Percentiles rank a stretch among this genome's conserved stretches.
Evolutionary conservation across 768 basidiomycete genomes (phyloP).

Genomic region (Dictyophora rubrovolvata): DNA sequence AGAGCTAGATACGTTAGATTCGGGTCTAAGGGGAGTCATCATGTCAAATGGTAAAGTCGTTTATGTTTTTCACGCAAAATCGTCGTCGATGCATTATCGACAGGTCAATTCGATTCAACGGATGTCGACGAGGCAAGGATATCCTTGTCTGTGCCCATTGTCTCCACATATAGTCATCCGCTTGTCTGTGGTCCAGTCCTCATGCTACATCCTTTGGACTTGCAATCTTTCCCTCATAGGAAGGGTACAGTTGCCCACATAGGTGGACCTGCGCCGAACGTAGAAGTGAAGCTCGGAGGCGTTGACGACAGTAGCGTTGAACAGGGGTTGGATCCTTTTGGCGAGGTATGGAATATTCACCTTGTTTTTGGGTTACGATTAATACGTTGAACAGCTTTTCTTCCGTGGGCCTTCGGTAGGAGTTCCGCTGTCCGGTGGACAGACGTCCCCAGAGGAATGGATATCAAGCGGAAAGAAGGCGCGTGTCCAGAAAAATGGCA

Average conservation of each 20-base stretch:
- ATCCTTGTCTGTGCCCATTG: conserved; percentile 66
- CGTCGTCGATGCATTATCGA: neutral
- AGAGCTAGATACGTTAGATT: conserved; percentile 50
- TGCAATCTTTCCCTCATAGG: conserved; percentile 59
- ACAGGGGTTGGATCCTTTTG: conserved; percentile 53
- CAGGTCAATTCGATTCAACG: conserved; percentile 42
- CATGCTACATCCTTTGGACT: conserved; percentile 74
- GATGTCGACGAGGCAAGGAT: conserved; percentile 55
- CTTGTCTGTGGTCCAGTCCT: conserved; percentile 68
- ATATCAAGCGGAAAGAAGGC: conserved; percentile 33
- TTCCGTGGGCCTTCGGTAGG: conserved; percentile 72
- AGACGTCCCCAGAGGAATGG: conserved; percentile 32
- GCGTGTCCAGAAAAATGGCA: conserved; percentile 54
- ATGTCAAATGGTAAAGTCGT: conserved; percentile 55
- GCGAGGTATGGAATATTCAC: conserved; percentile 27
- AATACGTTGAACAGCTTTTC: conserved; percentile 17
- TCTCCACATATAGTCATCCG: conserved; percentile 52
- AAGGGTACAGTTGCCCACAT: conserved; percentile 39
- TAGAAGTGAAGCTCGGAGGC: conserved; percentile 70
- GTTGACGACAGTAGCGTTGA: conserved; percentile 60
- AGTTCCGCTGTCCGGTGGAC: conserved; percentile 26
- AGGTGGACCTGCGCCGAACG: conserved; percentile 77
- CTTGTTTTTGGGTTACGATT: neutral
- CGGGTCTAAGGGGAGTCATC: conserved; percentile 55
- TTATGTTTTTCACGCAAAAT: neutral